A percentile compares a stretch with the other conserved stretches of the same genome.
These are phyloP conservation scores for Tubosaeta sp. DNA, from an alignment of 768 basidiomycete species.

Conservation along the genomic window DNA sequence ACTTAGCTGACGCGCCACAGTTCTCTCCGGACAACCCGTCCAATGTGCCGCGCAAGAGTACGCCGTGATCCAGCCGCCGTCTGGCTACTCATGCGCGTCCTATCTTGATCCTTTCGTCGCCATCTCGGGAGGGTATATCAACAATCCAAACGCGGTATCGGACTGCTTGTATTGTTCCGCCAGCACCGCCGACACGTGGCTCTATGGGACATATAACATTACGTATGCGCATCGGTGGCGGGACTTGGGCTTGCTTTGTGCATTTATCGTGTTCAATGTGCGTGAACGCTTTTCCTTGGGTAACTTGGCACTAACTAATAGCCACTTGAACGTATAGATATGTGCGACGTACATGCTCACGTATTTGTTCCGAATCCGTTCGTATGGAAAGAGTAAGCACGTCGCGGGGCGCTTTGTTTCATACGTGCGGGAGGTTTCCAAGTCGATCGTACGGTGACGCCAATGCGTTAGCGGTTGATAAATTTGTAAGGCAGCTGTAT, in stretches of 20 bases:
- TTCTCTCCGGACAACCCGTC: constrained; percentile 46
- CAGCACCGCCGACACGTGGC: constrained; percentile 52
- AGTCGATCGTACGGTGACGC: no score
- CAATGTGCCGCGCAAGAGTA: constrained; percentile 60
- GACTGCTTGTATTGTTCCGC: constrained; percentile 54
- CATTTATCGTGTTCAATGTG: constrained; percentile 42
- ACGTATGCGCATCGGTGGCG: constrained; percentile 49
- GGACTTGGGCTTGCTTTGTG: constrained; percentile 44
- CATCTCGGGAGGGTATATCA: constrained; percentile 44
- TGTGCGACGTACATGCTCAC: constrained; percentile 47
- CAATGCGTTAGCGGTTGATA: no score
- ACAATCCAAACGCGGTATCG: constrained; percentile 34
- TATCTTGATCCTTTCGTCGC: constrained; percentile 44
- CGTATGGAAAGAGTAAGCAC: constrained; percentile 16
- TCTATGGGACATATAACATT: constrained; percentile 48
- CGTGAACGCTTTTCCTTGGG: constrained; percentile 10
- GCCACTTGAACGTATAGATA: constrained; percentile 30
- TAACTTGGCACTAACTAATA: not conserved
- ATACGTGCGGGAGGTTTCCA: no score
- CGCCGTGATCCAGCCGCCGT: constrained; percentile 47
- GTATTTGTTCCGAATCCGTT: constrained; percentile 51
- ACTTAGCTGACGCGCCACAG: constrained; percentile 25
- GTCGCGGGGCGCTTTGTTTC: no score
- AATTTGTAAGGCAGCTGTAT: no score
- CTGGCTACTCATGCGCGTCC: constrained; percentile 42